A percentile compares a stretch with the other conserved stretches of the same genome.
phyloP scores from a whole-genome alignment of 139 green algal genomes.

The Auxenochlorella protothecoides region DNA sequence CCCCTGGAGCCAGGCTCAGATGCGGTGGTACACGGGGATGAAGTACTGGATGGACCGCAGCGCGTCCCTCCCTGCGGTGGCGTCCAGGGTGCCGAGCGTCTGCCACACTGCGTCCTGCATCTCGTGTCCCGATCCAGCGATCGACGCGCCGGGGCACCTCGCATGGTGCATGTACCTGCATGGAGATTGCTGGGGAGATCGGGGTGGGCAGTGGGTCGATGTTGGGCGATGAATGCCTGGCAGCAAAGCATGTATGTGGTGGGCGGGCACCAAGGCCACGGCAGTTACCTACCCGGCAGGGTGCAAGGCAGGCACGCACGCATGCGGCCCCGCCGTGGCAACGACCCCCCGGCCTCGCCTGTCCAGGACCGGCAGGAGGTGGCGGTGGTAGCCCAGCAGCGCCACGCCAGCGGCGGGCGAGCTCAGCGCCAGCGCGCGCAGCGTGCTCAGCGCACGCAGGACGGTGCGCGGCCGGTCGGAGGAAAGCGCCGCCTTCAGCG shows the following conservation, averaged over 20 bases:
- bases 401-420: constrained; percentile 62
- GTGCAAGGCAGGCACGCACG: too few relatives aligned
- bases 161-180: too few relatives aligned
- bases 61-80: background rate
- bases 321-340: too few relatives aligned
- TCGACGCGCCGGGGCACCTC: too few relatives aligned
- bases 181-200: too few relatives aligned
- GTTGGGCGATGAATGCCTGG: too few relatives aligned
- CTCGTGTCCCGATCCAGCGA: too few relatives aligned
- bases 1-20: constrained; percentile 1
- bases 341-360: constrained; percentile 5
- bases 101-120: too few relatives aligned
- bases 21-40: constrained; percentile 16
- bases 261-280: too few relatives aligned
- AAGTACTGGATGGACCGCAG: constrained; percentile 11
- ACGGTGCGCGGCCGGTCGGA: constrained; percentile 40
- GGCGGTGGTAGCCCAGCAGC: constrained; percentile 80
- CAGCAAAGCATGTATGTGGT: too few relatives aligned
- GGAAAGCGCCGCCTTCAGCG: constrained; percentile 77
- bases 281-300: too few relatives aligned
- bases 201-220: too few relatives aligned
- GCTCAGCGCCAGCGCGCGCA: constrained; percentile 6
- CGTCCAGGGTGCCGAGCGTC: background rate
- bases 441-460: constrained; percentile 1
- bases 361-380: constrained; percentile 80